phyloP scores from a whole-genome alignment of 2,329 filamentous ascomycete genomes.

The Trichoderma simmonsii region DNA sequence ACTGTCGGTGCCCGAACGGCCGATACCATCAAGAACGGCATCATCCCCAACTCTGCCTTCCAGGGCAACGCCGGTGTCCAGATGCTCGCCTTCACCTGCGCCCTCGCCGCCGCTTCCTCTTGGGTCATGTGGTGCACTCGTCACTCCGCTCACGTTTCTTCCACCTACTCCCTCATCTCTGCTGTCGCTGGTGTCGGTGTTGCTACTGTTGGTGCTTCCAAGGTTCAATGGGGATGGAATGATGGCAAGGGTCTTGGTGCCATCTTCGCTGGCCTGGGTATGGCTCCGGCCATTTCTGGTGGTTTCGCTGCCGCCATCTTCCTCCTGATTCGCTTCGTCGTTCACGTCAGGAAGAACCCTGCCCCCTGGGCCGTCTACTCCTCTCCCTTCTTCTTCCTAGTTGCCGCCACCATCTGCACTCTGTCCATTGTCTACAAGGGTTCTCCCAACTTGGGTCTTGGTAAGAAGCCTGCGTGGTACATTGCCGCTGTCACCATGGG shows the following conservation, averaged over 20 bases:
- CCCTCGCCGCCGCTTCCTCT: constrained; percentile 58
- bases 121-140: constrained; percentile 79
- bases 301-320: constrained; percentile 66
- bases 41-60: constrained; percentile 60
- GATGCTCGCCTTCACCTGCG: constrained; percentile 63
- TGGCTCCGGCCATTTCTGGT: constrained; percentile 67
- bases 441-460: constrained; percentile 63
- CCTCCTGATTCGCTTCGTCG: constrained; percentile 61
- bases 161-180: constrained; percentile 66
- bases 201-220: constrained; percentile 56
- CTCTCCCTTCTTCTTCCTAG: constrained; percentile 73
- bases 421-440: constrained; percentile 80
- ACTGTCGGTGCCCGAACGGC: constrained; percentile 65
- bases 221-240: constrained; percentile 70
- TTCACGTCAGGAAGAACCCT: constrained; percentile 69
- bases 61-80: constrained; percentile 60
- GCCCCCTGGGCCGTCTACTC: constrained; percentile 70
- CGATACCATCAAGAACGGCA: constrained; percentile 74
- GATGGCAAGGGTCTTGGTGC: constrained; percentile 65
- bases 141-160: constrained; percentile 68
- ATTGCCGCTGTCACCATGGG: constrained; percentile 66
- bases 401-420: constrained; percentile 70
- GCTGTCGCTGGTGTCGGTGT: constrained; percentile 65
- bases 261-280: constrained; percentile 67
- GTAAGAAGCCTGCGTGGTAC: constrained; percentile 65